Percentiles rank a stretch among this genome's conserved stretches.
Conservation (phyloP, 768 basidiomycete species). For the Lepiota brunneoincarnata region DNA sequence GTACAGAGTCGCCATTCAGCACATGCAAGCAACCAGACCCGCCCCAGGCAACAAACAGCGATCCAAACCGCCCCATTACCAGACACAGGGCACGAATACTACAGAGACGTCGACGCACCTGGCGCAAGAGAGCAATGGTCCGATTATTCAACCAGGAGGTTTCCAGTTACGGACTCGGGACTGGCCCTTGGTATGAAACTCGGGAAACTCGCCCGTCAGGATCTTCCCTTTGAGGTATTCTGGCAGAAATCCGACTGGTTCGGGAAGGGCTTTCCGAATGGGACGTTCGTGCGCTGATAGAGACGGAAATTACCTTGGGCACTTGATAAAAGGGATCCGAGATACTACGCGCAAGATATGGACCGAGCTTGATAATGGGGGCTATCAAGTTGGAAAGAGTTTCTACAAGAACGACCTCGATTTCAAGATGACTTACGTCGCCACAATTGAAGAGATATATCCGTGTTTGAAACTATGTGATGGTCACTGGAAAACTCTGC, state of each 20-base stretch:
- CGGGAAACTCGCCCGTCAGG: neutral
- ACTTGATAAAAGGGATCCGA: slow-evolving; percentile 3
- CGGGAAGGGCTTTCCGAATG: neutral
- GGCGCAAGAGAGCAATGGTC: neutral
- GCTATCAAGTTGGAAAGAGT: neutral
- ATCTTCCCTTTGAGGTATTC: neutral
- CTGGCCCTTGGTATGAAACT: neutral
- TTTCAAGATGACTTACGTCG: neutral
- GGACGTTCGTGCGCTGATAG: neutral
- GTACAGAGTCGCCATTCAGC: too few relatives aligned
- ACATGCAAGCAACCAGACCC: too few relatives aligned
- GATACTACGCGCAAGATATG: neutral
- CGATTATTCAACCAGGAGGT: neutral
- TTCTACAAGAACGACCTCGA: neutral
- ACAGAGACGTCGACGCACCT: too few relatives aligned
- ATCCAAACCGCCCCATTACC: too few relatives aligned
- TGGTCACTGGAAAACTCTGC: neutral
- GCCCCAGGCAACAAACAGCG: too few relatives aligned
- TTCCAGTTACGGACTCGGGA: neutral
- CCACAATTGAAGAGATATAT: neutral
- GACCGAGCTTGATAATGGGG: neutral
- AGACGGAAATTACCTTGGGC: neutral
- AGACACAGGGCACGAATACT: too few relatives aligned
- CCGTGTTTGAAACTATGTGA: slow-evolving; percentile 1
- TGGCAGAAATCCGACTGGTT: slow-evolving; percentile 2